Percentiles rank a stretch among this genome's conserved stretches.
Conservation (phyloP, 2,329 filamentous ascomycete species). For the Neophaeococcomyces mojaviensis region DNA sequence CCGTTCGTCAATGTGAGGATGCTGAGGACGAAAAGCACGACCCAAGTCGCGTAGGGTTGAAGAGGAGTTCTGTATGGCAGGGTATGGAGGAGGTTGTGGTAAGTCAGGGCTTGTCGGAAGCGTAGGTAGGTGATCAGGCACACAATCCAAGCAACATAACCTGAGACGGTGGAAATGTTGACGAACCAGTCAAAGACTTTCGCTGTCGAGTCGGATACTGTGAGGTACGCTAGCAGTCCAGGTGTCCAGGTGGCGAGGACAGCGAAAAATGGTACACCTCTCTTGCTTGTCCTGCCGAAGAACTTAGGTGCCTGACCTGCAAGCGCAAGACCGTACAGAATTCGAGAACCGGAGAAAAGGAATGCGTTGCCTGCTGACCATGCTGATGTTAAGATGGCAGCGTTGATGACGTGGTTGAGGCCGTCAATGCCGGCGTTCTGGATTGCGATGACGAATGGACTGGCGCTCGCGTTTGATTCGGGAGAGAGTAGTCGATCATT, state of each 20-base stretch:
- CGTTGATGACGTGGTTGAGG: constrained; percentile 67
- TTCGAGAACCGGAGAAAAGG: constrained; percentile 49
- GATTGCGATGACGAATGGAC: constrained; percentile 47
- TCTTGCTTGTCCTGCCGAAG: constrained; percentile 43
- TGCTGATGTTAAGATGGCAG: constrained; percentile 65
- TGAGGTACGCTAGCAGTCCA: constrained; percentile 39
- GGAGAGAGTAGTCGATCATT: constrained; percentile 21
- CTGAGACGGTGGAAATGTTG: constrained; percentile 40
- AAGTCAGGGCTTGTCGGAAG: constrained; percentile 36
- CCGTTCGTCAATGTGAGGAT: constrained; percentile 61
- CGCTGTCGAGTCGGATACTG: constrained; percentile 19
- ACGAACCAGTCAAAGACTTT: constrained; percentile 42
- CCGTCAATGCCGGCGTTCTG: constrained; percentile 37
- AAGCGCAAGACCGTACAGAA: constrained; percentile 42
- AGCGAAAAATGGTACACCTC: constrained; percentile 50
- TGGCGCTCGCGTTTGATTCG: constrained; percentile 31
- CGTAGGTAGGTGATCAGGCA: constrained; percentile 42
- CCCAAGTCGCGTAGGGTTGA: constrained; percentile 43
- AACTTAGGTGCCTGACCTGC: constrained; percentile 47
- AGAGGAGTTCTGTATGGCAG: constrained; percentile 37
- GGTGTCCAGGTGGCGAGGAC: constrained; percentile 56
- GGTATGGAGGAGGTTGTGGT: constrained; percentile 35
- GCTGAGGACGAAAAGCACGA: constrained; percentile 58
- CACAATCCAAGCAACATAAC: constrained; percentile 44
- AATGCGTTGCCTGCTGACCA: constrained; percentile 64